Conservation (phyloP, 1,284 basidiomycete genomes). For the Golubevia sp. region DNA sequence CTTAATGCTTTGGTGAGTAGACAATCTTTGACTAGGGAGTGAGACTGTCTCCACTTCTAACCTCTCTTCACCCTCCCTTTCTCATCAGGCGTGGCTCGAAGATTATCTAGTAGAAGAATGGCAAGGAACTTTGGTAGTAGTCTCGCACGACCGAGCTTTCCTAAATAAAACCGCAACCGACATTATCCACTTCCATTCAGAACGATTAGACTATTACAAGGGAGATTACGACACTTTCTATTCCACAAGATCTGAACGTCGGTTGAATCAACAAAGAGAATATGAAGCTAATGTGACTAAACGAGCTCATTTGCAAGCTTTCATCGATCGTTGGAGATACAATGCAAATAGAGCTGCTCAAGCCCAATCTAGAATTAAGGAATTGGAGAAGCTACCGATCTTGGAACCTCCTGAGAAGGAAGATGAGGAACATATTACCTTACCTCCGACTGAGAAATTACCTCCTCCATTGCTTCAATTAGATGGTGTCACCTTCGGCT, state of each 20-base stretch:
- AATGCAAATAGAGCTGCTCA: constrained; percentile 87
- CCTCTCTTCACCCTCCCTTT: constrained; percentile 71
- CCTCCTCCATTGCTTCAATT: constrained; percentile 95
- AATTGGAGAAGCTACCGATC: constrained; percentile 94
- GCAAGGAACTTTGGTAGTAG: constrained; percentile 90
- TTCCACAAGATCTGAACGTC: constrained; percentile 93
- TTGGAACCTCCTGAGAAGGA: constrained; percentile 81
- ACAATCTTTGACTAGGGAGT: background rate
- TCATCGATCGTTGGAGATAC: constrained; percentile 95
- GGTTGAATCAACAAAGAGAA: constrained; percentile 80
- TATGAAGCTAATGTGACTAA: constrained; percentile 89
- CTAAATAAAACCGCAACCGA: constrained; percentile 97
- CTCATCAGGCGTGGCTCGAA: constrained; percentile 94
- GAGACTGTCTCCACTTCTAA: background rate
- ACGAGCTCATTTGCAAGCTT: constrained; percentile 91
- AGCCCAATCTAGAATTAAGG: constrained; percentile 96
- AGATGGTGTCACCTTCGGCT: constrained; percentile 89
- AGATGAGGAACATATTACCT: constrained; percentile 9
- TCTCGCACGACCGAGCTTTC: constrained; percentile 98
- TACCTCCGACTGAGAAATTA: constrained; percentile 82
- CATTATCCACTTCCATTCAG: constrained; percentile 95
- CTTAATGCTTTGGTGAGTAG: constrained; percentile 65
- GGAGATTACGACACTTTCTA: constrained; percentile 99
- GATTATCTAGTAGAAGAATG: constrained; percentile 92
- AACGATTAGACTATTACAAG: constrained; percentile 93